phyloP scores from a whole-genome alignment of 108 stramenopile genomes.

The Cyclotella sp. region DNA sequence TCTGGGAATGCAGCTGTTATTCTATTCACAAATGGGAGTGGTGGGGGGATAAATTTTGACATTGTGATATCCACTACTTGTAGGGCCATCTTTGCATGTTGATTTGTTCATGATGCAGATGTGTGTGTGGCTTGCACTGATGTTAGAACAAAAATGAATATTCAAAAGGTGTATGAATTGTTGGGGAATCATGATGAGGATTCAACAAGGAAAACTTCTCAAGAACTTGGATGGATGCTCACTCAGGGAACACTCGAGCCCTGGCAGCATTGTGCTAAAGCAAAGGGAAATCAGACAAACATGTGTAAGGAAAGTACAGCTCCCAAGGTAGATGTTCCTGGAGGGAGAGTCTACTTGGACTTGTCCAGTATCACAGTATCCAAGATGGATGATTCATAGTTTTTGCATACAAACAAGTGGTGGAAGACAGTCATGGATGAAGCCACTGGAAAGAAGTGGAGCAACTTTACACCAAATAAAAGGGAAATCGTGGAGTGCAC shows the following conservation, averaged over 20 bases:
- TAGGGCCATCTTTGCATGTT: background rate
- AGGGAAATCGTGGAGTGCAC: background rate
- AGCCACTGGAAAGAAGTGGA: background rate
- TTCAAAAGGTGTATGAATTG: background rate
- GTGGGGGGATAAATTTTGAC: background rate
- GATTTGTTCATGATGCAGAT: background rate
- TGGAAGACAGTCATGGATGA: background rate
- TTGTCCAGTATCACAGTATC: background rate
- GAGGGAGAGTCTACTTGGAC: conserved; percentile 3
- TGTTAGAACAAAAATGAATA: background rate
- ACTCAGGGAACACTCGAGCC: background rate
- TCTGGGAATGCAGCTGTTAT: too few species aligned
- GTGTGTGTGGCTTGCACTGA: background rate
- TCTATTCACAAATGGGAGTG: too few species aligned
- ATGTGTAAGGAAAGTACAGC: too few species aligned
- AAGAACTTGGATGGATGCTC: background rate
- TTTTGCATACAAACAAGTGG: background rate
- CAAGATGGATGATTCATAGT: background rate
- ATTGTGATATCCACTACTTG: background rate
- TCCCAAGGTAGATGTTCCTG: too few species aligned
- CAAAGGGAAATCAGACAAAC: background rate
- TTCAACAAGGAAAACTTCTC: background rate
- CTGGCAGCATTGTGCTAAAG: background rate
- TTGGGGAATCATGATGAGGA: background rate
- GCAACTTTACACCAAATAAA: background rate